Evolutionary conservation across 78 protist species (phyloP), one percentile per base, ranked within the genome.

Genomic region (Cavenderia fasciculata): DNA sequence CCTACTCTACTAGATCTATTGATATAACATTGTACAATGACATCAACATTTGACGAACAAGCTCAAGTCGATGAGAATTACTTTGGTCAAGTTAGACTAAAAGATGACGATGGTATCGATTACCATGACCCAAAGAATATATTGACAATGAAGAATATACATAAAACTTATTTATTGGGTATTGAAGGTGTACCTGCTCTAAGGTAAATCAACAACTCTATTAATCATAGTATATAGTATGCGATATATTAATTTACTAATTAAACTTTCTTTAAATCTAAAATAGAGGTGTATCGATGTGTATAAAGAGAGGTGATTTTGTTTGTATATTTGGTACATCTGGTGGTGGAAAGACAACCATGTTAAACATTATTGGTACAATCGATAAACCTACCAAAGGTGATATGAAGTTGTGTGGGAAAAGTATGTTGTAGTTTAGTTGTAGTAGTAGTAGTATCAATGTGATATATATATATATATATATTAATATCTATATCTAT

Each of bases 351-450:
- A 96, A 97, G 76, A 94, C 98, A 23, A 92, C 99, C 18, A 73
- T 97, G 84, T 90, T 98, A 49, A 98, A 98, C 66, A 62, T 97
- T 3, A 72, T 98, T 18, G 99, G 99, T 8, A 96, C 99, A 3
- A 98, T 98, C 62, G 99, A 98, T 69, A 71, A 84, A 51, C 98
- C 98, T 14, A 96, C 98, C 18, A 98, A 98, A 63, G 99, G 99
- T 51, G 91, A 78, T 51, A 70, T 98, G 72, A 66, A 21, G 29
- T 49, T 94, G 25, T 92, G 75, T 73, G 98, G 94, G 27, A 86
- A 71, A 43, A 78, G 95, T 95, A 46, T 3, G 74, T 29, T 85
- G 4, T 71, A 23, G 41, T 59, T 75, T 47, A 25, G 36, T 38
- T 16, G 29, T 21, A 31, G 2, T n/a, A 25, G 46, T 31, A 51